These are phyloP conservation scores for Daldinia loculata DNA, from an alignment of 495 filamentous ascomycete genomes.

Conservation along the genomic window DNA sequence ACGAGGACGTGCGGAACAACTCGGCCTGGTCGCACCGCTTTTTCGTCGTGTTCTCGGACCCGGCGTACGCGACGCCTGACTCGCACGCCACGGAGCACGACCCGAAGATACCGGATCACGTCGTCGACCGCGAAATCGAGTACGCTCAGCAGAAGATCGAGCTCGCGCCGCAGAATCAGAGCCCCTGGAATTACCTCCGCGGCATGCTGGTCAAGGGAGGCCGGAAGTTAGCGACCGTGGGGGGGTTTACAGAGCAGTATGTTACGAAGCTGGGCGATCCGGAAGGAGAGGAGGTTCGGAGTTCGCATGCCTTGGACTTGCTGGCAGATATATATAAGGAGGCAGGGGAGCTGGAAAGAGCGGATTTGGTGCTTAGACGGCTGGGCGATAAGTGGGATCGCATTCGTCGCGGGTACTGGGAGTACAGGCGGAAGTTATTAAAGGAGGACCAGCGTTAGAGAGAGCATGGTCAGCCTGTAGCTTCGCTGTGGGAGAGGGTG, in stretches of 20 bases:
- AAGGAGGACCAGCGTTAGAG: conserved; percentile 9
- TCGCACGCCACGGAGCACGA: conserved; percentile 55
- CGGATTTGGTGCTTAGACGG: conserved; percentile 71
- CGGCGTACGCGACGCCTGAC: conserved; percentile 57
- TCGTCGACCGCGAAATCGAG: conserved; percentile 77
- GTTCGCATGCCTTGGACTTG: conserved; percentile 89
- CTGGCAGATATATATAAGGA: conserved; percentile 82
- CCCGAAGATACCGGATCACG: conserved; percentile 62
- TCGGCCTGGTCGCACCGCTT: conserved; percentile 97
- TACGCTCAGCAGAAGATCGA: conserved; percentile 75
- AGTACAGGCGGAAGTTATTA: conserved; percentile 68
- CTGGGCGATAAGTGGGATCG: conserved; percentile 89
- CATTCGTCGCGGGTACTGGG: conserved; percentile 91
- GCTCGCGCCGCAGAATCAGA: conserved; percentile 90
- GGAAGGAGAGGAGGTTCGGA: conserved; percentile 64
- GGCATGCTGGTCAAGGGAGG: conserved; percentile 75
- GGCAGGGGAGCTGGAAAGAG: conserved; percentile 64
- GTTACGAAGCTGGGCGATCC: conserved; percentile 61
- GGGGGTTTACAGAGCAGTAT: conserved; percentile 72
- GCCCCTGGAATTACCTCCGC: conserved; percentile 89
- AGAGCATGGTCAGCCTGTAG: not conserved
- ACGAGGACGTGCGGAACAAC: conserved; percentile 89
- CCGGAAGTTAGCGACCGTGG: conserved; percentile 63
- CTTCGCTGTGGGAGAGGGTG: not conserved
- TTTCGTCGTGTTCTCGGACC: conserved; percentile 83